Evolutionary conservation across 768 basidiomycete genomes (phyloP).

Genomic region (Rhizopogon salebrosus): DNA sequence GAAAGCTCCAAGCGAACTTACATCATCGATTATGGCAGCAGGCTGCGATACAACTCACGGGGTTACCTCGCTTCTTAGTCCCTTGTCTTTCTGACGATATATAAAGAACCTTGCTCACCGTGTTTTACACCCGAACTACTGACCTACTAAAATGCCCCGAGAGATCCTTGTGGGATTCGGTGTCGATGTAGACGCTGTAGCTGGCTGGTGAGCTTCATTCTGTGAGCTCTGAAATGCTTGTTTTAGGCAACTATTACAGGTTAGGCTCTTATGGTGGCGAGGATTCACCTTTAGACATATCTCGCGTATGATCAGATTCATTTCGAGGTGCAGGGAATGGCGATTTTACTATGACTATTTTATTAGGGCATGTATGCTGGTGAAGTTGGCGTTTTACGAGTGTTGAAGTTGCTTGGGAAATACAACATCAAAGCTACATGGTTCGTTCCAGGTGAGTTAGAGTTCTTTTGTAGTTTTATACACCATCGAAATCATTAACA

Average conservation of each 20-base stretch:
- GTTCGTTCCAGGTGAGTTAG: constrained; percentile 58
- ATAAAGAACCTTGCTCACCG: neutral
- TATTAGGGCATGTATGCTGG: constrained; percentile 62
- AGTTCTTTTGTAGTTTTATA: neutral
- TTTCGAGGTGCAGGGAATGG: neutral
- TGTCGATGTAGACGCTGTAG: constrained; percentile 69
- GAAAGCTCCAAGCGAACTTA: neutral
- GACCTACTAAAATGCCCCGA: constrained; percentile 35
- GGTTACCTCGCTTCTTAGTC: neutral
- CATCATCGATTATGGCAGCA: neutral
- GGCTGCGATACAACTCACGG: neutral
- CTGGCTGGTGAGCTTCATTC: constrained; percentile 46
- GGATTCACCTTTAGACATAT: constrained; percentile 62
- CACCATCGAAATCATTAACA: neutral
- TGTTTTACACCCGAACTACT: neutral
- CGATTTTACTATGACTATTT: neutral
- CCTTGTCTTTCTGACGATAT: neutral
- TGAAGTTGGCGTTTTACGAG: constrained; percentile 59
- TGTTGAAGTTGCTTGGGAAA: constrained; percentile 64
- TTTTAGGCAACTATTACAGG: constrained; percentile 27
- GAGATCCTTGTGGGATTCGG: constrained; percentile 54
- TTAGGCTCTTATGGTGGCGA: constrained; percentile 67
- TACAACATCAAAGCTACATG: constrained; percentile 61
- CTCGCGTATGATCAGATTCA: constrained; percentile 32
- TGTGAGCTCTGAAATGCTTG: neutral